Evolutionary conservation across 148 eudicot species (phyloP), one percentile per base, ranked within the genome.

Genomic region (Tetragonia tetragonoides): DNA sequence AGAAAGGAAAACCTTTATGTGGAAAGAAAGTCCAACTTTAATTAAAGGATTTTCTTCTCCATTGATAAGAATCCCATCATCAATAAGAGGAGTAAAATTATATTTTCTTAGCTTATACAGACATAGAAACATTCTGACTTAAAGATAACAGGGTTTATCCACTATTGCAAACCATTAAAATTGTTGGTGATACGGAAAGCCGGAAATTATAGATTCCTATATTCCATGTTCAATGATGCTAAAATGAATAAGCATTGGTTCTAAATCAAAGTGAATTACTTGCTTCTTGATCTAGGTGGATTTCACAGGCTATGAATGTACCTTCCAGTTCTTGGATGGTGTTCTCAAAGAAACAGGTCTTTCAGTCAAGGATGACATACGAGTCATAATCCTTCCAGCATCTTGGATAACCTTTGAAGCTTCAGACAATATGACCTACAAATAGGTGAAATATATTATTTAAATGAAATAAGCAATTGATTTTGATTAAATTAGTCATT

Each of bases 401-500:
- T 87, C 88, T 83, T 74, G 91, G 79, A 89, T 83, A 72, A 81
- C 89, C 81, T 89, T 94, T 74, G 97, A 83, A 82, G 94, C 98
- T 83, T 94, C 94, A 64, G 88, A 76, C 66, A 94, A 77, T 46
- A 94, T 87, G 65, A 86, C 88, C 98, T 91, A 78, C 38, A 68
- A 66, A 63, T 62, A 56, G 17, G 46, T 21, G 54, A 12, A 59
- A 20, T 59, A 0, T 28, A 28, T 28, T 28, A 28, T 28, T 28
- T 28, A 28, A 28, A 28, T 28, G 5, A 53, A 39, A 40, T 24
- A 54, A 21, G 59, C 53, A 12, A 40, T n/a, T 21, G 14, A 11
- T 21, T 46, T 6, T 10, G 20, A 10, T 6, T 46, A 12, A 34
- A 64, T 64, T 64, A 15, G 16, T 64, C 28, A 40, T 40, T 41